phyloP scores from a whole-genome alignment of 345 rosid genomes.

The Citrus sp. region DNA sequence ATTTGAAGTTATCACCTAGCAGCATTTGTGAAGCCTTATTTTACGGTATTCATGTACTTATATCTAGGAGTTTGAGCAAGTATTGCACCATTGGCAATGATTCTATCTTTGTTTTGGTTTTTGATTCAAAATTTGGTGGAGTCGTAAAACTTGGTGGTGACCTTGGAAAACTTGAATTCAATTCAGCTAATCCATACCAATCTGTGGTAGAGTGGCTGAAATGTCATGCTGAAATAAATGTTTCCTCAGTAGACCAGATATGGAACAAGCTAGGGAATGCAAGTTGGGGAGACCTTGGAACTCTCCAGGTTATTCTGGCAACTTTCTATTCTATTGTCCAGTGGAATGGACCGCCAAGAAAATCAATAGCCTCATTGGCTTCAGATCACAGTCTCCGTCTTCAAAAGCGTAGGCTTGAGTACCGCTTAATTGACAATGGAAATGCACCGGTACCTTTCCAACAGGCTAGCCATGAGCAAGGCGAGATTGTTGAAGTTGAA shows the following conservation, averaged over 20 bases:
- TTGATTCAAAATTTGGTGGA: conserved; percentile 58
- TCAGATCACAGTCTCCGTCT: conserved; percentile 48
- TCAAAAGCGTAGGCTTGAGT: conserved; percentile 48
- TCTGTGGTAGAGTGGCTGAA: conserved; percentile 52
- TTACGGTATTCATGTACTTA: conserved; percentile 52
- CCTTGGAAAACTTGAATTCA: conserved; percentile 35
- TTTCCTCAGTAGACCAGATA: conserved; percentile 48
- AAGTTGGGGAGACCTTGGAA: conserved; percentile 60
- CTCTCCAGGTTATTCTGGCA: conserved; percentile 52
- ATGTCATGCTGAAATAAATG: conserved; percentile 41
- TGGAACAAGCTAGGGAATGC: conserved; percentile 69
- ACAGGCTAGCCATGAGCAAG: conserved; percentile 26
- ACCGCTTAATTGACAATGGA: conserved; percentile 30
- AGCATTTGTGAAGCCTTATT: conserved; percentile 61
- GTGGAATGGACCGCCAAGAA: conserved; percentile 52
- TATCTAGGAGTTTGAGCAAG: conserved; percentile 51
- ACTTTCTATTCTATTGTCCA: conserved; percentile 53
- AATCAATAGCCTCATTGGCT: conserved; percentile 48
- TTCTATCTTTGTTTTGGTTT: conserved; percentile 47
- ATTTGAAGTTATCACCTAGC: conserved; percentile 41
- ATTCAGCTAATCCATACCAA: conserved; percentile 32
- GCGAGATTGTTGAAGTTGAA: conserved; percentile 47
- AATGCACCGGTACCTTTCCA: conserved; percentile 33
- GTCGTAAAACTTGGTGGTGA: conserved; percentile 63
- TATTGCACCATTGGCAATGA: conserved; percentile 20